A percentile compares a stretch with the other conserved stretches of the same genome.
Conservation (phyloP, 176 grass and related monocot genomes). For the Phoenix roebelenii region DNA sequence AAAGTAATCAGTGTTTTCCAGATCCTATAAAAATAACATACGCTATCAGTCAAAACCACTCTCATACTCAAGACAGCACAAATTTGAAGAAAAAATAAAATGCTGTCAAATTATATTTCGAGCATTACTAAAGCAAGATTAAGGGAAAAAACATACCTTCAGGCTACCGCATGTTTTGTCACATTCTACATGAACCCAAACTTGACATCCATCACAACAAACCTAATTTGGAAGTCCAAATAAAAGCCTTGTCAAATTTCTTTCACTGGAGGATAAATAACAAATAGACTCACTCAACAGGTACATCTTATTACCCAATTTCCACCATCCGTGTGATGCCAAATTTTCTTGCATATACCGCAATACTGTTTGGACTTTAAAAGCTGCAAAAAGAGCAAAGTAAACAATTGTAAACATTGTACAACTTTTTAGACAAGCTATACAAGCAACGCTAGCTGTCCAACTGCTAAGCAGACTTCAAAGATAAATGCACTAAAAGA, state of each 20-base stretch:
- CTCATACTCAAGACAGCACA: too few relatives aligned
- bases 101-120: too few relatives aligned
- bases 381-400: conserved; percentile 41
- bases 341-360: conserved; percentile 94
- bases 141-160: conserved; percentile 39
- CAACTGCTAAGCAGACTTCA: too few relatives aligned
- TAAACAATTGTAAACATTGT: neutral
- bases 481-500: neutral
- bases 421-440: too few relatives aligned
- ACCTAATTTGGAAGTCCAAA: conserved; percentile 30
- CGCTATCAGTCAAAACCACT: conserved; percentile 4
- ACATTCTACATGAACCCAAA: conserved; percentile 96
- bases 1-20: conserved; percentile 74
- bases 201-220: conserved; percentile 81
- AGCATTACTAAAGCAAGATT: too few relatives aligned
- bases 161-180: conserved; percentile 47
- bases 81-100: too few relatives aligned
- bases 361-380: conserved; percentile 85
- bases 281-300: conserved; percentile 1
- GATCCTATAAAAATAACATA: conserved; percentile 43
- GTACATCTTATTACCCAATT: conserved; percentile 62
- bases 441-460: too few relatives aligned
- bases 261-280: too few relatives aligned
- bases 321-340: conserved; percentile 91
- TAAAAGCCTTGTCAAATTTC: neutral